Percentiles rank a stretch among this genome's conserved stretches.
These are phyloP conservation scores for Cylindrotheca closterium DNA, from an alignment of 108 stramenopile species.

Conservation along the genomic window DNA sequence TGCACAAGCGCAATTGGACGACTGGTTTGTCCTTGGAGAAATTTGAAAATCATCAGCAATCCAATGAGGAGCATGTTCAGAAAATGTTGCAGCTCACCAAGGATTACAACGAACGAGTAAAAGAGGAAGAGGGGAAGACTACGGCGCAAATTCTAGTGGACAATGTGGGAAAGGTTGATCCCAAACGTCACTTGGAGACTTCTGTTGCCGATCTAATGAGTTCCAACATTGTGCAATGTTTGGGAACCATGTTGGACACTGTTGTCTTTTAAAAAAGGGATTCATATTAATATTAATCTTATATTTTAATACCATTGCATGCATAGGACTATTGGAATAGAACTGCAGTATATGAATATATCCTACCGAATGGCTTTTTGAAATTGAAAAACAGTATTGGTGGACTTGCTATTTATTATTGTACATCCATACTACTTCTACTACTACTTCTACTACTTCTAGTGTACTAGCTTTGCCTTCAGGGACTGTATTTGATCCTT, in stretches of 20 bases:
- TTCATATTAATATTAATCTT: background rate
- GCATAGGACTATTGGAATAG: too few relatives aligned
- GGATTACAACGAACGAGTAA: constrained; percentile 92
- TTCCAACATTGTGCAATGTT: constrained; percentile 94
- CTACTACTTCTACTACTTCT: too few relatives aligned
- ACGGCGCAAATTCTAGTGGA: constrained; percentile 79
- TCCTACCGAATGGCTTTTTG: too few relatives aligned
- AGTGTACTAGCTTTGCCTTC: too few relatives aligned
- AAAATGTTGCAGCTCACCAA: constrained; percentile 90
- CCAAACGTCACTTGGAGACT: constrained; percentile 91
- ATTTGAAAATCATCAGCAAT: constrained; percentile 89
- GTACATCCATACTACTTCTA: too few relatives aligned
- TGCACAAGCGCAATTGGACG: constrained; percentile 96
- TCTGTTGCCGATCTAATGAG: constrained; percentile 94
- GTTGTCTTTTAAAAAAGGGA: constrained; percentile 98
- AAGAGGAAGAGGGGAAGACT: constrained; percentile 85
- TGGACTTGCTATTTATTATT: too few relatives aligned
- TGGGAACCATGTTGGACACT: constrained; percentile 98
- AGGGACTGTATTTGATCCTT: too few relatives aligned
- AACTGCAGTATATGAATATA: too few relatives aligned
- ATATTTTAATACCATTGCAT: background rate
- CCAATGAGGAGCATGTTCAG: constrained; percentile 85
- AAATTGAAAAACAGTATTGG: too few relatives aligned
- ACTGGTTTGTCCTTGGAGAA: constrained; percentile 76
- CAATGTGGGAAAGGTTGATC: constrained; percentile 97